Base-by-base conservation (phyloP, 345 rosid genomes). In the Limnanthes douglasii region DNA sequence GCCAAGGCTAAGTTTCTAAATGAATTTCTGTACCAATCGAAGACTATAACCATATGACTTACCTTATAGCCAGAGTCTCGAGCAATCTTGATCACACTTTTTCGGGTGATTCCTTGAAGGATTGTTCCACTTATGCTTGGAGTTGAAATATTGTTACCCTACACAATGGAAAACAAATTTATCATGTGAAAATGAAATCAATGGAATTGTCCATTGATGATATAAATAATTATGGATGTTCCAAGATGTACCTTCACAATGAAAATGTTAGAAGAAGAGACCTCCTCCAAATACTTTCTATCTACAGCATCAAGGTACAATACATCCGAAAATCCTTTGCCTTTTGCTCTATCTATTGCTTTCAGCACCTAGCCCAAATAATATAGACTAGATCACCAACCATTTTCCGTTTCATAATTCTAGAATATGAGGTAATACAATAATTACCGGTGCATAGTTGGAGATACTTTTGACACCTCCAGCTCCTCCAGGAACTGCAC, bases 261-360 rank as follows among this genome's bases (percentile, higher is more conserved):
- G 51, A 85, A 85, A 45, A 80, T 74, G 43, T 85, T 86, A 78
- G 94, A 90, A n/a, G 92, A 74, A 9, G 95, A 90, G 44, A 83
- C 95, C 63, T 79, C 95, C 51, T 88, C 95, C 25, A 88, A 53
- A 59, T 76, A 90, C 46, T 63, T 69, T 48, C 70, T 90, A 49
- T 90, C 60, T 21, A 70, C 75, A 65, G 93, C 77, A 46, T 90
- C 98, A 10, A 90, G 86, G 60, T 84, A 90, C 10, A 90, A 69
- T 31, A 90, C 95, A 60, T 90, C 95, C 32, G 92, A 76, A 53
- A 67, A 90, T 52, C 95, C 98, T 37, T 54, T 54, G 46, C 72
- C 86, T 68, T 77, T 84, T 25, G 95, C 98, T 56, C 53, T 76
- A 53, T 75, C 64, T 39, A 74, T 73, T 19, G 94, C 95, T 70